Base-by-base conservation (phyloP, 2,329 filamentous ascomycete genomes). In the Diaporthe helianthi region DNA sequence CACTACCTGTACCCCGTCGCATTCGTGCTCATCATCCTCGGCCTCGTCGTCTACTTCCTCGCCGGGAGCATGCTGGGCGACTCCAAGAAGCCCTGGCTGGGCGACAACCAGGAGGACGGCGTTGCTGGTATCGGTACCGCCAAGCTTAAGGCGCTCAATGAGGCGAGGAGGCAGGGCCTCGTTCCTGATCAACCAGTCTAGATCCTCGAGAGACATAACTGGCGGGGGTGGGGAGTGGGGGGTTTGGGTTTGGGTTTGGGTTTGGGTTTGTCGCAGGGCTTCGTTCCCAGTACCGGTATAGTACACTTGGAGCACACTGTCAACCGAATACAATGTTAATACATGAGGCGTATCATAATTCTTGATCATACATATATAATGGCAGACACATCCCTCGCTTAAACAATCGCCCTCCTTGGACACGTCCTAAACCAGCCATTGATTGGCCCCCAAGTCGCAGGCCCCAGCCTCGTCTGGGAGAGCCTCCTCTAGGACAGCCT, bases 1-100 rank as follows among this genome's bases (percentile, higher is more conserved):
- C 92, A 97, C 82, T 97, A 89, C 85, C 86, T 98, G 82, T 99
- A 99, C 81, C 95, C 96, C 6, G 92, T 98, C 77, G 95, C 96
- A 15, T 99, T 99, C 79, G 93, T 97, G 12, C 85, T 94, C 74
- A 98, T 99, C 79, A 89, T 99, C 73, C 66, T 94, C 33, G 95
- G 96, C 1, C 87, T 97, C 75, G 84, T 94, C 60, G 85, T 93
- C 54, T 99, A 99, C 81, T 98, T 97, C 80, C 82, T 97, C 44
- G 90, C 92, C 0, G 93, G 94, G 69, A 91, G 89, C 77, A 87
- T 93, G 68, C 81, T 98, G 63, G 95, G 94, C 38, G 96, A 98
- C 80, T 90, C 92, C 65, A 89, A 90, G 84, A 99, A 99, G 87
- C 96, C 96, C 22, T 99, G 96, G 96, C 83, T 99, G 65, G 95